A percentile compares a stretch with the other conserved stretches of the same genome.
phyloP scores from a whole-genome alignment of 805 yeast species.

The Metschnikowia vanudenii region DNA sequence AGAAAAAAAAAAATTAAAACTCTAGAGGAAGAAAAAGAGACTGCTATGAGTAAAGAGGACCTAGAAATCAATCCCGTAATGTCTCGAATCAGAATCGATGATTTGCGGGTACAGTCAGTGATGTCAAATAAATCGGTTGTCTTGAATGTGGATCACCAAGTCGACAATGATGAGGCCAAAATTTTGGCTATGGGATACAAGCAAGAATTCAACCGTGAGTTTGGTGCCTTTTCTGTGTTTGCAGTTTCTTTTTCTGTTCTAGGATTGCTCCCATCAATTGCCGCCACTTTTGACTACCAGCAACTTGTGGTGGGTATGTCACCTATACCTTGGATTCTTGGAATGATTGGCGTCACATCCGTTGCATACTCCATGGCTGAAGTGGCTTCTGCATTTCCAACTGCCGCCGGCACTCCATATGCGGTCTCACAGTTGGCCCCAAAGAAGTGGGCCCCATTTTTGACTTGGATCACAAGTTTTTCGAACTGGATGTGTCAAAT shows the following conservation, averaged over 20 bases:
- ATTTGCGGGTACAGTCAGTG: constrained; percentile 35
- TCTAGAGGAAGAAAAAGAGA: too few species aligned
- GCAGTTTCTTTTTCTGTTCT: constrained; percentile 64
- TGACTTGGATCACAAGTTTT: constrained; percentile 66
- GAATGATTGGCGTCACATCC: constrained; percentile 51
- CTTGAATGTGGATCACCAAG: constrained; percentile 47
- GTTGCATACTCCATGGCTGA: constrained; percentile 67
- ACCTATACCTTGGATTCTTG: constrained; percentile 60
- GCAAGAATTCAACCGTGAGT: constrained; percentile 61
- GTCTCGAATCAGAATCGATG: constrained; percentile 35
- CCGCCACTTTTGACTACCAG: constrained; percentile 60
- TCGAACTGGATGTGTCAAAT: constrained; percentile 64
- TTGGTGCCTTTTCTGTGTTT: constrained; percentile 55
- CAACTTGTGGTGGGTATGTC: constrained; percentile 61
- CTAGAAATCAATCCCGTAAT: constrained; percentile 20
- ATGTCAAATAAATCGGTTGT: constrained; percentile 39
- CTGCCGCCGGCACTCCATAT: constrained; percentile 67
- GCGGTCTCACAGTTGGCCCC: constrained; percentile 66
- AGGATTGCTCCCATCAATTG: constrained; percentile 63
- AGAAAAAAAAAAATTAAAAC: background rate
- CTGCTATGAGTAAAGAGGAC: constrained; percentile 11
- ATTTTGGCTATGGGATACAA: constrained; percentile 60
- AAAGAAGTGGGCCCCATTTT: constrained; percentile 47
- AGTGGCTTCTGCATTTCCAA: constrained; percentile 63
- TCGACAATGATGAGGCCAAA: constrained; percentile 51